These are phyloP conservation scores for Aspergillus candidus DNA, from an alignment of 2,329 filamentous ascomycete species.

Conservation along the genomic window DNA sequence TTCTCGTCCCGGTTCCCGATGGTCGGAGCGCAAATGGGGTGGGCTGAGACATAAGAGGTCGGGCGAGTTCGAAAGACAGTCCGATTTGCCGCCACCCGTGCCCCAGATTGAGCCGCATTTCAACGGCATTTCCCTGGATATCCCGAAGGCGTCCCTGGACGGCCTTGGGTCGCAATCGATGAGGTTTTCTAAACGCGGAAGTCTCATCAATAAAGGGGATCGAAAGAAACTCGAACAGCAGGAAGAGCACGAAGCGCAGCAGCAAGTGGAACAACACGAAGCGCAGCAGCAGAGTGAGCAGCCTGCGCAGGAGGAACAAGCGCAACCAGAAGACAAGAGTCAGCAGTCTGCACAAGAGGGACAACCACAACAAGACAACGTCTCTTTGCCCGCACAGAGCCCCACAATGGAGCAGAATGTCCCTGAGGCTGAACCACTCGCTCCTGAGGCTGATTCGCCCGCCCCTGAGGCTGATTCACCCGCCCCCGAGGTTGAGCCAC, in stretches of 20 bases:
- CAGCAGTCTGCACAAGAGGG: slow-evolving; percentile 6
- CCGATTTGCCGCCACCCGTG: slow-evolving; percentile 28
- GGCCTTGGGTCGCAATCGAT: slow-evolving; percentile 48
- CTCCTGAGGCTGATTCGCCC: slow-evolving; percentile 13
- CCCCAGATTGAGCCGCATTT: slow-evolving; percentile 36
- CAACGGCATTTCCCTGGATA: slow-evolving; percentile 48
- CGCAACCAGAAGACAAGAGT: slow-evolving; percentile 7
- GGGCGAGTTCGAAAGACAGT: slow-evolving; percentile 26
- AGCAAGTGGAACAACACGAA: slow-evolving; percentile 3
- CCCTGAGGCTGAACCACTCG: slow-evolving; percentile 16
- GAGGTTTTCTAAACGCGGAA: slow-evolving; percentile 56
- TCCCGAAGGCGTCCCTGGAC: slow-evolving; percentile 50
- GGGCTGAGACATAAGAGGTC: slow-evolving; percentile 30
- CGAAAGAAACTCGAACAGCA: slow-evolving; percentile 26
- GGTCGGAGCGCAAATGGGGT: slow-evolving; percentile 40
- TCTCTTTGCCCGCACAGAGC: slow-evolving; percentile 1
- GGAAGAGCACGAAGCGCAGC: slow-evolving; percentile 13
- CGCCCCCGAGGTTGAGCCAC: slow-evolving; percentile 11
- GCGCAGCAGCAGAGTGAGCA: slow-evolving; percentile 6
- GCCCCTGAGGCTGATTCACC: slow-evolving; percentile 5
- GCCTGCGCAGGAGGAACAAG: slow-evolving; percentile 4
- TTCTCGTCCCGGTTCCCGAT: slow-evolving; percentile 37
- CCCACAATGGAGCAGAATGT: slow-evolving; percentile 12
- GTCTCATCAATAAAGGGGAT: slow-evolving; percentile 50
- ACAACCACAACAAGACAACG: slow-evolving; percentile 8